Base-by-base conservation (phyloP, 768 basidiomycete species). In the Podaxis sp. region DNA sequence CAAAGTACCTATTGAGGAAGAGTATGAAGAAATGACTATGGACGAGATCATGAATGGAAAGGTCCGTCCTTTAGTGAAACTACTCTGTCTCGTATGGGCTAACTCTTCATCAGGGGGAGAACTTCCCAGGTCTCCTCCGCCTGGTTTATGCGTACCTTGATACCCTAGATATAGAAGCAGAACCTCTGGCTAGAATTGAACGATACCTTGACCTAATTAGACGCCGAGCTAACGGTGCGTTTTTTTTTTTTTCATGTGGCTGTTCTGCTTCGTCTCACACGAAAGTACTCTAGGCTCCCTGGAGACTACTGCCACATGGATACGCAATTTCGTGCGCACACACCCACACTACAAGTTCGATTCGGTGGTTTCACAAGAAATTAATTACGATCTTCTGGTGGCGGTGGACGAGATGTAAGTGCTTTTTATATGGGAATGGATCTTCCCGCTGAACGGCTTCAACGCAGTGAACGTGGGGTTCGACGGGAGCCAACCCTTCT, bases 31-130 rank as follows among this genome's bases (percentile, higher is more conserved):
- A 72, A 95, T 96, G 89, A 85, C 90, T 0, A 83, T 98, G 73
- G 79, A 93, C 64, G 94, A 98, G 75, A 92, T 98, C 55, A 89
- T 99, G 74, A 93, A 91, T 67, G 97, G 97, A n/a, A 91, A 92
- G 83, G 91, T 89, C 63, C 55, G 77, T 65, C 43, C 29, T 64
- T 22, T 13, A 40, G 13, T 38, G 19, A 52, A 62, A 55, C 54
- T 53, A 15, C 55, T 51, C n/a, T 22, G 19, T 37, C 52, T n/a
- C 27, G 9, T 17, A 29, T 1, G 33, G 13, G 25, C 37, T 57
- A 6, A 55, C 24, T 37, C 13, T 41, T 49, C 41, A 6, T n/a
- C 62, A 93, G 88, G 85, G 83, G 7, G 74, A 78, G 37, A 70
- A 74, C 33, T 95, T 92, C 77, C 90, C 91, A 1, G 95, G 95